These are phyloP conservation scores for Triticum monococcum DNA, from an alignment of 176 grass and related monocot genomes.

Conservation along the genomic window DNA sequence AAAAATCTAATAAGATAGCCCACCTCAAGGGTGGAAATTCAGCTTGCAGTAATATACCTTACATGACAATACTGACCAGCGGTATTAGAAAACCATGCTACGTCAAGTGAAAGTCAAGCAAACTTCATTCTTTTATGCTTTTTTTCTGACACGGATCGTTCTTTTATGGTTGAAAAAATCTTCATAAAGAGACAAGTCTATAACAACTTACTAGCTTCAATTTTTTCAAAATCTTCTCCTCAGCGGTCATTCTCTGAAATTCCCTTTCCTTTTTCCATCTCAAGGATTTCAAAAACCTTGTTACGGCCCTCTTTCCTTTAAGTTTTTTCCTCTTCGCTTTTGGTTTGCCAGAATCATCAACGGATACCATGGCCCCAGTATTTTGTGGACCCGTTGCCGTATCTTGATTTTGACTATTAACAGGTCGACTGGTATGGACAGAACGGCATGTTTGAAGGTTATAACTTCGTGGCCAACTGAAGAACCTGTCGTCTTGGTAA, in stretches of 20 bases:
- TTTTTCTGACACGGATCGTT: neutral
- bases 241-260: constrained; percentile 83
- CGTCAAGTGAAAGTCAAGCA: neutral
- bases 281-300: constrained; percentile 87
- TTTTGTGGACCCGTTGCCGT: constrained; percentile 25
- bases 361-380: constrained; percentile 14
- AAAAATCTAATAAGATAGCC: neutral
- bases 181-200: neutral
- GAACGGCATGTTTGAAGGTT: constrained; percentile 29
- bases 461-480: constrained; percentile 15
- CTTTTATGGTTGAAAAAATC: neutral
- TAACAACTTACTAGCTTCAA: constrained; percentile 60
- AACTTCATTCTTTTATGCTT: neutral
- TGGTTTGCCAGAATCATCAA: constrained; percentile 34
- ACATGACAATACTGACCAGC: constrained; percentile 15
- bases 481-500: constrained; percentile 14
- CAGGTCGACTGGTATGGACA: constrained; percentile 48
- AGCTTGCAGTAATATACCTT: neutral
- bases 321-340: constrained; percentile 85
- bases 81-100: neutral
- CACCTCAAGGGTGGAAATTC: neutral
- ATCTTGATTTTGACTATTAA: constrained; percentile 36
- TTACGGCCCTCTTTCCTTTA: constrained; percentile 85
- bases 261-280: constrained; percentile 96
- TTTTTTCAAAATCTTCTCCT: constrained; percentile 96